phyloP scores from a whole-genome alignment of 2,329 filamentous ascomycete genomes.

The Biscogniauxia marginata region DNA sequence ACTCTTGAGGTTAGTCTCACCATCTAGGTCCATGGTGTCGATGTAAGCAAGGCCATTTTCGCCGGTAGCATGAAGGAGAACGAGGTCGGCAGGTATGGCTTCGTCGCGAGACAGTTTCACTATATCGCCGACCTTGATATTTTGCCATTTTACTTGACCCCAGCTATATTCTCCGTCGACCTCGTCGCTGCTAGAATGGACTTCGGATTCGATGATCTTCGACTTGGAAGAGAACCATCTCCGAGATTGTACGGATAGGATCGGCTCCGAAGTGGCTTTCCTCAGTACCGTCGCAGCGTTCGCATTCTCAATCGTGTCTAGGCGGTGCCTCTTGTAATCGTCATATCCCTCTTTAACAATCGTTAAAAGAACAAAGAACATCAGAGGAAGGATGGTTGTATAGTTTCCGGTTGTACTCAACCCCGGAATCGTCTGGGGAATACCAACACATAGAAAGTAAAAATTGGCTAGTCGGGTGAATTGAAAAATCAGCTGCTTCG shows the following conservation, averaged over 20 bases:
- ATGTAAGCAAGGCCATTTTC: slow-evolving; percentile 79
- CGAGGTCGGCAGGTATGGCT: slow-evolving; percentile 77
- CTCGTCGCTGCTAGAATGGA: slow-evolving; percentile 19
- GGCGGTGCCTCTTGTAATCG: slow-evolving; percentile 73
- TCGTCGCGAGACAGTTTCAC: slow-evolving; percentile 71
- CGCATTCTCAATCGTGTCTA: slow-evolving; percentile 80
- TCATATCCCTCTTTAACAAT: slow-evolving; percentile 87
- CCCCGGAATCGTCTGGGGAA: slow-evolving; percentile 78
- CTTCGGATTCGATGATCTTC: slow-evolving; percentile 5
- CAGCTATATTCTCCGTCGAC: slow-evolving; percentile 40
- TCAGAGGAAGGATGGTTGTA: slow-evolving; percentile 70
- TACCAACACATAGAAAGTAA: slow-evolving; percentile 79
- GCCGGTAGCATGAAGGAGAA: slow-evolving; percentile 74
- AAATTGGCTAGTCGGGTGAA: slow-evolving; percentile 87
- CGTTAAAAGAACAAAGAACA: slow-evolving; percentile 76
- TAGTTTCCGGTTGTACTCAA: slow-evolving; percentile 74
- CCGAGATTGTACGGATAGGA: slow-evolving; percentile 6
- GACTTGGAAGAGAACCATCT: slow-evolving; percentile 21
- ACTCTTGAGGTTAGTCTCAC: slow-evolving; percentile 78
- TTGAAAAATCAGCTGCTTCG: slow-evolving; percentile 80
- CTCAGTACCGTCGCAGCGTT: slow-evolving; percentile 47
- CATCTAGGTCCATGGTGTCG: slow-evolving; percentile 81
- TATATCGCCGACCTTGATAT: slow-evolving; percentile 70
- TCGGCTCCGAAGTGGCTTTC: slow-evolving; percentile 13
- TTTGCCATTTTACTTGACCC: slow-evolving; percentile 62